Evolutionary conservation across 2,329 filamentous ascomycete genomes (phyloP).

Genomic region (Colletotrichum musicola): DNA sequence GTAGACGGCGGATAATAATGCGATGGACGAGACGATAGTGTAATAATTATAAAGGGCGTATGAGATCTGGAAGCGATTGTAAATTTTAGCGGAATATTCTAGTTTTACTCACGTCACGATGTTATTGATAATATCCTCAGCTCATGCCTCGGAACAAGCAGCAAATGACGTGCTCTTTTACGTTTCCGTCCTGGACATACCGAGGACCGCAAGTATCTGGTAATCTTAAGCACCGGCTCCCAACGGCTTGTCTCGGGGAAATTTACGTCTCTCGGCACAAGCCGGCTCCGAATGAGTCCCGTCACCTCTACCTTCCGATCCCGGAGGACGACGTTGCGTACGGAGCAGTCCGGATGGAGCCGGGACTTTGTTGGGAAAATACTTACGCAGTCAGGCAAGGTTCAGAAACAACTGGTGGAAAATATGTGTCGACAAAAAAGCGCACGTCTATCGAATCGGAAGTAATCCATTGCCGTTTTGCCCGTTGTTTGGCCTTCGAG

Average conservation of each 20-base stretch:
- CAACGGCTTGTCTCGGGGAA: background rate
- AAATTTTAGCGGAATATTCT: too few relatives aligned
- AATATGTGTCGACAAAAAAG: background rate
- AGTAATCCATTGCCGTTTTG: background rate
- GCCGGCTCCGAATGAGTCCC: constrained; percentile 7
- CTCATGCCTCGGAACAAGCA: too few relatives aligned
- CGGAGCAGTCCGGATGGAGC: background rate
- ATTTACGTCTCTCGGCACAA: constrained; percentile 20
- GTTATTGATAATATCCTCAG: too few relatives aligned
- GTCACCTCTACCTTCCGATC: constrained; percentile 12
- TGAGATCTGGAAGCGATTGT: too few relatives aligned
- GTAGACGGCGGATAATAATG: background rate
- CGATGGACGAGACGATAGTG: background rate
- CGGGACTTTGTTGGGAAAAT: constrained; percentile 12
- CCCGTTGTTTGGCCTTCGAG: too few relatives aligned
- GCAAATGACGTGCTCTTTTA: too few relatives aligned
- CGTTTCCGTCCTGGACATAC: too few relatives aligned
- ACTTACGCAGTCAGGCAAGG: background rate
- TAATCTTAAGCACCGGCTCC: too few relatives aligned
- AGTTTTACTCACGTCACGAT: too few relatives aligned
- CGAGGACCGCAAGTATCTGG: too few relatives aligned
- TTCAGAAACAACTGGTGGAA: too few relatives aligned
- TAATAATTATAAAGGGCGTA: background rate
- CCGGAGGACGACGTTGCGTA: constrained; percentile 4
- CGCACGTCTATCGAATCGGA: background rate